Conservation (phyloP, 2,329 filamentous ascomycete species). For the Beauveria pseudobassiana region DNA sequence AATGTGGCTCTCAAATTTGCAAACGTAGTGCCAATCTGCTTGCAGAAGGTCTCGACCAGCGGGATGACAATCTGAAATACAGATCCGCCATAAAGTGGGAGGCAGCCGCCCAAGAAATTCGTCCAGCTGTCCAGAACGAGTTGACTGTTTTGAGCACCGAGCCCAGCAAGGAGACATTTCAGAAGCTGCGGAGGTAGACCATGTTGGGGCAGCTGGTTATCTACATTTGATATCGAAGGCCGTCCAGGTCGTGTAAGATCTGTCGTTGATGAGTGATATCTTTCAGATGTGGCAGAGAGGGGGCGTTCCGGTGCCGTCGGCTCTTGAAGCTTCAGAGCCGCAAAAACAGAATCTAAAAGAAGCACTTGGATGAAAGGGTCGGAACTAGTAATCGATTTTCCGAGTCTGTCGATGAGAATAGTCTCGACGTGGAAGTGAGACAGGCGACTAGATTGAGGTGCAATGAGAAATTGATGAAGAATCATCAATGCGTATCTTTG, state of each 20-base stretch:
- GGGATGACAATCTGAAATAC: slow-evolving; percentile 90
- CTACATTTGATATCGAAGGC: slow-evolving; percentile 28
- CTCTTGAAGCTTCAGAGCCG: slow-evolving; percentile 60
- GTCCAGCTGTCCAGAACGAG: slow-evolving; percentile 88
- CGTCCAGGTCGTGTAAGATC: slow-evolving; percentile 35
- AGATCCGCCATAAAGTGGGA: slow-evolving; percentile 75
- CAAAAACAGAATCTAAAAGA: slow-evolving; percentile 70
- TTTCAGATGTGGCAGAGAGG: slow-evolving; percentile 39
- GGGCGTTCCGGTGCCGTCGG: slow-evolving; percentile 31
- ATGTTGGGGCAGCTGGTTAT: slow-evolving; percentile 17
- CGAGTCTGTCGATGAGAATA: slow-evolving; percentile 60
- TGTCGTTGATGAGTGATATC: slow-evolving; percentile 31
- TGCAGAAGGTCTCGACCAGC: slow-evolving; percentile 81
- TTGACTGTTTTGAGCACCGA: slow-evolving; percentile 66
- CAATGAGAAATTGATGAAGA: slow-evolving; percentile 61
- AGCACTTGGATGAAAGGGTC: slow-evolving; percentile 70
- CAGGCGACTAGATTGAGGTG: slow-evolving; percentile 52
- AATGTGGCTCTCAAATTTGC: slow-evolving; percentile 61
- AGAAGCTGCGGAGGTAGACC: slow-evolving; percentile 64
- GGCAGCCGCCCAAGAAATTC: slow-evolving; percentile 69
- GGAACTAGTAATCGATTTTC: slow-evolving; percentile 49
- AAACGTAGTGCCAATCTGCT: slow-evolving; percentile 68
- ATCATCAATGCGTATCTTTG: slow-evolving; percentile 64
- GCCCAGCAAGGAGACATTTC: slow-evolving; percentile 75
- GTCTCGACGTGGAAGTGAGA: slow-evolving; percentile 62